phyloP scores from a whole-genome alignment of 2,329 filamentous ascomycete species.

The Colletotrichum chlorophyti region DNA sequence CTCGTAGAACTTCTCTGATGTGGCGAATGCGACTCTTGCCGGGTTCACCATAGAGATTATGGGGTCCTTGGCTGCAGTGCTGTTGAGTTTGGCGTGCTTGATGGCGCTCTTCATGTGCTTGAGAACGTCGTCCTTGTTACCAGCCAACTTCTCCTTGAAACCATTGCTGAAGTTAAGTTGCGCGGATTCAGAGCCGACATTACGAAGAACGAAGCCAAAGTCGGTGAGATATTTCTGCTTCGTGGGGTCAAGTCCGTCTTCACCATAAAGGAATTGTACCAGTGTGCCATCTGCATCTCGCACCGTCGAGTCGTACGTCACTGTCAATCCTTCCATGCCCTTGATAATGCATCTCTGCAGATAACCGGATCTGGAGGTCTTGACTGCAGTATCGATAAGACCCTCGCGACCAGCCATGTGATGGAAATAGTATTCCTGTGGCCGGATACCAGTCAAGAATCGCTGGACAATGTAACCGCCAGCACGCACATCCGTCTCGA shows the following conservation, averaged over 20 bases:
- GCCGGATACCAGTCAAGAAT: conserved; percentile 96
- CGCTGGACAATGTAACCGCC: conserved; percentile 94
- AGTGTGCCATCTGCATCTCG: conserved; percentile 92
- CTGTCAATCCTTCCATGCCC: conserved; percentile 93
- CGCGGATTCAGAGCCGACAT: conserved; percentile 80
- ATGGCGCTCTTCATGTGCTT: conserved; percentile 83
- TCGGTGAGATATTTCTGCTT: conserved; percentile 92
- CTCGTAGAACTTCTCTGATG: conserved; percentile 84
- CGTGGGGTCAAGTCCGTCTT: conserved; percentile 92
- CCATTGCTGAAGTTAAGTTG: conserved; percentile 72
- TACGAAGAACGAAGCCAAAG: conserved; percentile 89
- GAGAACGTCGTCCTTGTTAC: conserved; percentile 66
- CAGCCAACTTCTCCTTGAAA: conserved; percentile 51
- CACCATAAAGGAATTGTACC: conserved; percentile 94
- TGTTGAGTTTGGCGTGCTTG: conserved; percentile 70
- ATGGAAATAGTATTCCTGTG: conserved; percentile 99
- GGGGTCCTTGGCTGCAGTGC: conserved; percentile 73
- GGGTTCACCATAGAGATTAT: conserved; percentile 77
- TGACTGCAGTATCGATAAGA: conserved; percentile 98
- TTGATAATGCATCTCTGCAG: conserved; percentile 97
- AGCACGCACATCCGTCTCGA: conserved; percentile 86
- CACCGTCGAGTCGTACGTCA: conserved; percentile 93
- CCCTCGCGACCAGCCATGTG: conserved; percentile 99
- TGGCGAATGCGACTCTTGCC: conserved; percentile 80
- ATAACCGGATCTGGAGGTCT: conserved; percentile 96